Conservation (phyloP, 2,329 filamentous ascomycete genomes). For the Epichloe brachyelytri region DNA sequence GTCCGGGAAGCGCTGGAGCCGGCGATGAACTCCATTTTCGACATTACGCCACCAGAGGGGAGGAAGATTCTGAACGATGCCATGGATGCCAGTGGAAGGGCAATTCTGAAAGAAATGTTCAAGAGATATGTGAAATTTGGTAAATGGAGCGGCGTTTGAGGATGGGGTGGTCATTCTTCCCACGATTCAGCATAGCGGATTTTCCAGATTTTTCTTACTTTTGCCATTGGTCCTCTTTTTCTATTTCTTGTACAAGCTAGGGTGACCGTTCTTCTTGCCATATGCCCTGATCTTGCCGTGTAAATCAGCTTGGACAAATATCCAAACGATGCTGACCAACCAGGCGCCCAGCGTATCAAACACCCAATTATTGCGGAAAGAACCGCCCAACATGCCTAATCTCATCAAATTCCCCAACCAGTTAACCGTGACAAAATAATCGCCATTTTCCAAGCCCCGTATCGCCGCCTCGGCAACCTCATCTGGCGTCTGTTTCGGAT, state of each 20-base stretch:
- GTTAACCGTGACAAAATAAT: slow-evolving; percentile 67
- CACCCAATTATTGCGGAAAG: slow-evolving; percentile 44
- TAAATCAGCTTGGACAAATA: slow-evolving; percentile 43
- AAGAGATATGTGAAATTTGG: slow-evolving; percentile 49
- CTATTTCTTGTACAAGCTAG: slow-evolving; percentile 32
- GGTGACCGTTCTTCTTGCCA: slow-evolving; percentile 45
- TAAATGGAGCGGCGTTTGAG: slow-evolving; percentile 47
- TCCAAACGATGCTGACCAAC: slow-evolving; percentile 41
- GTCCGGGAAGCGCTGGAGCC: slow-evolving; percentile 44
- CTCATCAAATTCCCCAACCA: slow-evolving; percentile 62
- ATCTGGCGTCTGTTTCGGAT: slow-evolving; percentile 66
- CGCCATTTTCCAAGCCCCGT: slow-evolving; percentile 61
- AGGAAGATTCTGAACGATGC: slow-evolving; percentile 45
- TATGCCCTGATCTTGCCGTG: slow-evolving; percentile 45
- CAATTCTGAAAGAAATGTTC: slow-evolving; percentile 45
- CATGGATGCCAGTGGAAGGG: slow-evolving; percentile 45
- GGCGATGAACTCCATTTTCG: slow-evolving; percentile 45
- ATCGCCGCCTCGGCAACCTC: slow-evolving; percentile 62
- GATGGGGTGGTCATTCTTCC: neutral
- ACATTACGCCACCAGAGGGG: slow-evolving; percentile 41
- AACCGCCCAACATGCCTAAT: slow-evolving; percentile 42
- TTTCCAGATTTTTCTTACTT: neutral
- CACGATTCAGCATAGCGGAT: neutral
- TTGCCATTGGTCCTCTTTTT: slow-evolving; percentile 1
- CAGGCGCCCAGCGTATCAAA: slow-evolving; percentile 45